Evolutionary conservation across 2,329 filamentous ascomycete genomes (phyloP), one percentile per base, ranked within the genome.

Genomic region (Coleophoma crateriformis): DNA sequence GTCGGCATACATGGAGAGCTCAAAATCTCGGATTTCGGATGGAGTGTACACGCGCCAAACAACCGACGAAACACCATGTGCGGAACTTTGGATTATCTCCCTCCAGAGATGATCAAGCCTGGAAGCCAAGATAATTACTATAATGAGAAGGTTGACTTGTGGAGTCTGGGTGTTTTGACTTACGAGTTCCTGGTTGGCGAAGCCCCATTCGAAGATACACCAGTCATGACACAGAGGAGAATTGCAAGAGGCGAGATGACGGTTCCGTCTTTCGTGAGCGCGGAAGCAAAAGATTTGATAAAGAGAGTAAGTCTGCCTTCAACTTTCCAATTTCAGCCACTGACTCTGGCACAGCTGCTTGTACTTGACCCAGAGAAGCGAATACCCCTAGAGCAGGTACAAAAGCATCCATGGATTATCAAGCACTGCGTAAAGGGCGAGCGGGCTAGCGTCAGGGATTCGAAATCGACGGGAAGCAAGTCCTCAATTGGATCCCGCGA

Each of bases 1-100:
- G 86, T 97, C 32, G 92, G 92, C 13, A 90, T 97, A 52, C 92
- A 97, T 65, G 94, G 91, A 58, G 94, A 99, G 75, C 91, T 99
- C 73, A 99, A 99, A 71, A 91, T 99, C 64, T 95, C 90, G 4
- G 94, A 99, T 69, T 99, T 97, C 64, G 92, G 94, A 45, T 99
- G 94, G 94, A 95, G 88, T 66, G 94, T 97, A 4, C 94, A 99
- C 69, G 94, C 94, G 5, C 94, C 94, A 27, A 96, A 95, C 70
- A 95, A 92, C 72, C 78, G 94, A 59, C 80, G 94, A 54, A 87
- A 91, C 64, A 99, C 94, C 49, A 91, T 97, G 82, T 99, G 94
- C 68, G 94, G 94, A 55, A 99, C 94, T 15, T 81, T 97, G 39
- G 94, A 99, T 71, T 99, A 99, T 68, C 81, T 99, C 14, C 94